Evolutionary conservation across 345 rosid genomes (phyloP), one percentile per base, ranked within the genome.

Genomic region (Dovyalis caffra): DNA sequence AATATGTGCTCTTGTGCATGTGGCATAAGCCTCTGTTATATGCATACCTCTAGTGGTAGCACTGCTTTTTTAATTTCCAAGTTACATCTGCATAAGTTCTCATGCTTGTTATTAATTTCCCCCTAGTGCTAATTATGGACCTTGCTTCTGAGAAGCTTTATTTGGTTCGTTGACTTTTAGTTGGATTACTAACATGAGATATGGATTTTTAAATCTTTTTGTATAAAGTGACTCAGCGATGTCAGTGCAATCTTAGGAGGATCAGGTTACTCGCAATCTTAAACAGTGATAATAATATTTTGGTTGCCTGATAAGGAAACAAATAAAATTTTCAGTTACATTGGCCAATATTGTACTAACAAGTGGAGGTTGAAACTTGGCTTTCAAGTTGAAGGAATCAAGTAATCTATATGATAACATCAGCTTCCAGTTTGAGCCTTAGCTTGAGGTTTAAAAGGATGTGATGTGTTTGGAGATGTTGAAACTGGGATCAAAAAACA

Each of bases 1-100:
- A 5, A 26, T 71, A 11, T 43, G 64, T 71, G 35, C 34, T 51
- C 31, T 18, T 45, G 66, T 68, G 26, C 78, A 58, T 56, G 68
- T 43, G 15, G 47, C 45, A 64, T 40, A 43, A 61, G 37, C 63
- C 68, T 70, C 26, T 3, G 38, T 63, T 70, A 2, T 66, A 47
- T 51, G 23, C 51, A 60, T 26, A n/a, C 43, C 40, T 12, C 8
- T 47, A 8, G 33, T 2, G 53, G 25, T 18, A 29, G 21, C 60
- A 62, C 32, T 51, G 56, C 56, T 37, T 51, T 64, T 34, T 12
- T 32, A 45, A 49, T 33, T 33, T 33, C 33, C 51, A 49, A 6
- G 49, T 64, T 3, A 4, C 11, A 20, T 64, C 64, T 65, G 53
- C 64, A 73, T 32, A 64, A 34, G 64, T 65, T 73, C 25, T 72